Conservation (phyloP, 257 asterid genomes). For the Cinchona pubescens region DNA sequence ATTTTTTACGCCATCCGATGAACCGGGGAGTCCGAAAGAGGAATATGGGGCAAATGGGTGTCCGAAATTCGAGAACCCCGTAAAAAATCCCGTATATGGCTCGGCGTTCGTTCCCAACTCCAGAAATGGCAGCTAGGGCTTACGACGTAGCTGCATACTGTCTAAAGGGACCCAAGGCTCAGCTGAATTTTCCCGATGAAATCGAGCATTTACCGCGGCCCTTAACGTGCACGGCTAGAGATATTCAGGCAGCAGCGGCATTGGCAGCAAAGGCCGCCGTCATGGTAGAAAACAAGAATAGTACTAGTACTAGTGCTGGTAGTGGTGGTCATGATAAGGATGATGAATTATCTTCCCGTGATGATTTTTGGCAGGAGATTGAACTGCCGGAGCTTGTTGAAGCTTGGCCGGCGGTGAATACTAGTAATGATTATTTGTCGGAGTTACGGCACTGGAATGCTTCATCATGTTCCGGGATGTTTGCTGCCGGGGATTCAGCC, state of each 20-base stretch:
- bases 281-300: not conserved
- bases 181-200: slow-evolving; percentile 50
- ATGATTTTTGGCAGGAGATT: slow-evolving; percentile 13
- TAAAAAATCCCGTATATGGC: slow-evolving; percentile 61
- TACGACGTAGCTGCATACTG: slow-evolving; percentile 65
- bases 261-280: slow-evolving; percentile 37
- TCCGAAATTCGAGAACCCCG: slow-evolving; percentile 65
- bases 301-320: too few species aligned
- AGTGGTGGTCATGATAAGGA: not conserved
- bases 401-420: not conserved
- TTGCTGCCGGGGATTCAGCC: not conserved
- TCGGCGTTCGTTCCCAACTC: slow-evolving; percentile 57
- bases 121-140: slow-evolving; percentile 74
- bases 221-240: slow-evolving; percentile 34
- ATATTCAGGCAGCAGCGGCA: slow-evolving; percentile 63
- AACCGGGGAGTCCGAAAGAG: slow-evolving; percentile 64
- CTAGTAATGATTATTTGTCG: not conserved
- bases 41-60: slow-evolving; percentile 74
- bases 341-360: too few species aligned
- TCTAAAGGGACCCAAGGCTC: slow-evolving; percentile 46
- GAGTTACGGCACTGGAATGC: not conserved
- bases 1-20: slow-evolving; percentile 39
- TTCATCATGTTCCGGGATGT: not conserved
- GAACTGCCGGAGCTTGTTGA: slow-evolving; percentile 16
- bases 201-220: slow-evolving; percentile 46